phyloP scores from a whole-genome alignment of 2,329 filamentous ascomycete species.

The Dothistroma septosporum region DNA sequence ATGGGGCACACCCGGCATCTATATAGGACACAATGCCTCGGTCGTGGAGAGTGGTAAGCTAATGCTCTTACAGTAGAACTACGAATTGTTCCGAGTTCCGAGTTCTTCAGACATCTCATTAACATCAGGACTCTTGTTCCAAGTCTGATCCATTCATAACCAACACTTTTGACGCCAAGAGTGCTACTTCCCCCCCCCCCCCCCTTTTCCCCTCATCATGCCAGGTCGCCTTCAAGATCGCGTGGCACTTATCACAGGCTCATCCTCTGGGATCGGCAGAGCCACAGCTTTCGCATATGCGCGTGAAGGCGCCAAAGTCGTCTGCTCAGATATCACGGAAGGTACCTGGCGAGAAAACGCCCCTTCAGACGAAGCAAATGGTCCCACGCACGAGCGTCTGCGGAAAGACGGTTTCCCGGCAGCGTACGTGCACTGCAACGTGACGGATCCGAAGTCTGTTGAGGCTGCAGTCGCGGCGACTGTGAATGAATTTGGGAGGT shows the following conservation, averaged over 20 bases:
- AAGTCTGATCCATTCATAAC: neutral
- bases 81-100: neutral
- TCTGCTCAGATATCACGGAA: slow-evolving; percentile 23
- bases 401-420: slow-evolving; percentile 15
- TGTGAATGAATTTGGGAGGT: slow-evolving; percentile 32
- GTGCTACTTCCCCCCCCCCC: neutral
- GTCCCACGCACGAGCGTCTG: slow-evolving; percentile 21
- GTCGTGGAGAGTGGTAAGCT: neutral
- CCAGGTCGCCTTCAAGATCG: slow-evolving; percentile 25
- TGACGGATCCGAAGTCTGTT: slow-evolving; percentile 32
- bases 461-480: slow-evolving; percentile 28
- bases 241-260: slow-evolving; percentile 35
- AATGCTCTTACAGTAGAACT: neutral
- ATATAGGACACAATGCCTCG: neutral
- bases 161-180: neutral
- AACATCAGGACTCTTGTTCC: neutral
- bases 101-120: neutral
- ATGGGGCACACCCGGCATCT: neutral
- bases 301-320: slow-evolving; percentile 31
- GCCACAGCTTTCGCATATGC: slow-evolving; percentile 34
- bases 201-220: too few relatives aligned
- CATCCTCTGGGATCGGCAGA: slow-evolving; percentile 34
- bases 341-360: slow-evolving; percentile 20
- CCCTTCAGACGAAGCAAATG: slow-evolving; percentile 17
- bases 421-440: slow-evolving; percentile 33